Evolutionary conservation across 2,329 filamentous ascomycete genomes (phyloP), one percentile per base, ranked within the genome.

Genomic region (Geosmithia morbida): DNA sequence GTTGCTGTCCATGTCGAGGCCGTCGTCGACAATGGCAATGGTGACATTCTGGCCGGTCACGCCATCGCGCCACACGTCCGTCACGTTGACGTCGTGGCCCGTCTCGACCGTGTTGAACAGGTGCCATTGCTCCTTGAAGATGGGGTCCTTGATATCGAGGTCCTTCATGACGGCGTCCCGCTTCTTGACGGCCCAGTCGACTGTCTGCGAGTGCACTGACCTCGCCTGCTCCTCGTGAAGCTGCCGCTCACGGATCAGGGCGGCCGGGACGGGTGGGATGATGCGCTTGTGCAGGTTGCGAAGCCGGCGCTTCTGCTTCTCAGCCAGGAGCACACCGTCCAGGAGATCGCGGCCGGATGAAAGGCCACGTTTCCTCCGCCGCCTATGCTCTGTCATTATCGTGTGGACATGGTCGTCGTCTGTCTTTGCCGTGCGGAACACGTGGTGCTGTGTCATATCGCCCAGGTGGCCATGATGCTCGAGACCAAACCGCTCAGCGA

Each of bases 11-110:
- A 98, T 92, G 59, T 98, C 92, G 53, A 98, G 65, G 0, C 92
- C 92, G 64, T 98, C 92, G 58, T 98, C 92, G 3, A 98, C 86
- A 55, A 98, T 92, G 48, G 90, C 90, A 2, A 94, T 87, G 1
- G 87, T 95, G 17, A 85, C 77, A 51, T 90, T 90, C 56, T 87
- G 79, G 47, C 92, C 92, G 0, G 90, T 97, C 49, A 96, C 82
- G 4, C 89, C 90, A 55, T 92, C 79, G 55, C 87, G 61, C 92
- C 92, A 98, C 6, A 97, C 74, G 13, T 82, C 87, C 0, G 88
- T 94, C n/a, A 97, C 88, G 57, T 98, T 98, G 58, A 98, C 77
- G 61, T 98, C 92, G 64, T 97, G 86, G 6, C 89, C 90, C 1
- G 79, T 61, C 55, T 94, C 80, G 6, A 84, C 61, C 0, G 84